A percentile compares a stretch with the other conserved stretches of the same genome.
Evolutionary conservation across 1,284 basidiomycete genomes (phyloP).

Genomic region (Ustilago vetiveriae): DNA sequence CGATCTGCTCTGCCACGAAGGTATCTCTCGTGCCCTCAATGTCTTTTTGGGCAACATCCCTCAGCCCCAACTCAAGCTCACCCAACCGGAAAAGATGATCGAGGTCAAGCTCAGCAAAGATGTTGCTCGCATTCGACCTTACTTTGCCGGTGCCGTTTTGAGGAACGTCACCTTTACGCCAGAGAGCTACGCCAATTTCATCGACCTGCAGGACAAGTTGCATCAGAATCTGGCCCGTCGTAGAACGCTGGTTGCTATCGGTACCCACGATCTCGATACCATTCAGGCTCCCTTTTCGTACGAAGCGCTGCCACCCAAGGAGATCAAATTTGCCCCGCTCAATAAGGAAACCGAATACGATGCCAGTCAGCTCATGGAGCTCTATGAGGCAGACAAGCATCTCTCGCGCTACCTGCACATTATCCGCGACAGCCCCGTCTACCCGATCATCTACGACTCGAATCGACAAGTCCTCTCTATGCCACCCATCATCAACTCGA

Average conservation of each 20-base stretch:
- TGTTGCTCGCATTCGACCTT: slow-evolving; percentile 78
- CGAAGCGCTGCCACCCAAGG: slow-evolving; percentile 84
- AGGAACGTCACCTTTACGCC: slow-evolving; percentile 87
- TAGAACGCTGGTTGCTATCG: slow-evolving; percentile 92
- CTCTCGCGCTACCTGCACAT: slow-evolving; percentile 88
- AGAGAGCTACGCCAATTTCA: slow-evolving; percentile 92
- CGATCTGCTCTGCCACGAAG: slow-evolving; percentile 96
- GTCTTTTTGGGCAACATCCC: slow-evolving; percentile 82
- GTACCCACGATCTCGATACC: slow-evolving; percentile 95
- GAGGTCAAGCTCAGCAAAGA: slow-evolving; percentile 49
- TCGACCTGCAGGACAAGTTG: slow-evolving; percentile 94
- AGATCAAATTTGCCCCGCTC: slow-evolving; percentile 89
- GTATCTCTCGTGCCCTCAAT: slow-evolving; percentile 85
- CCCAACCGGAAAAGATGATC: slow-evolving; percentile 48
- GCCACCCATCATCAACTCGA: slow-evolving; percentile 80
- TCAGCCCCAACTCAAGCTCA: slow-evolving; percentile 70
- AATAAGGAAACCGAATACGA: slow-evolving; percentile 76
- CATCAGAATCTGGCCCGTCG: slow-evolving; percentile 94
- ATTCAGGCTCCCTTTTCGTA: slow-evolving; percentile 88
- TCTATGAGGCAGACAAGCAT: slow-evolving; percentile 87
- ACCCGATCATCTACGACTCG: slow-evolving; percentile 95
- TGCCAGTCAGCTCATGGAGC: slow-evolving; percentile 69
- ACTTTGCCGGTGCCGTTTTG: slow-evolving; percentile 88
- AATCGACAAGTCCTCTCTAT: slow-evolving; percentile 88
- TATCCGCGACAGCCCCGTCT: slow-evolving; percentile 92